A percentile compares a stretch with the other conserved stretches of the same genome.
Conservation (phyloP, 495 filamentous ascomycete genomes). For the Hypoxylon cercidicola region DNA sequence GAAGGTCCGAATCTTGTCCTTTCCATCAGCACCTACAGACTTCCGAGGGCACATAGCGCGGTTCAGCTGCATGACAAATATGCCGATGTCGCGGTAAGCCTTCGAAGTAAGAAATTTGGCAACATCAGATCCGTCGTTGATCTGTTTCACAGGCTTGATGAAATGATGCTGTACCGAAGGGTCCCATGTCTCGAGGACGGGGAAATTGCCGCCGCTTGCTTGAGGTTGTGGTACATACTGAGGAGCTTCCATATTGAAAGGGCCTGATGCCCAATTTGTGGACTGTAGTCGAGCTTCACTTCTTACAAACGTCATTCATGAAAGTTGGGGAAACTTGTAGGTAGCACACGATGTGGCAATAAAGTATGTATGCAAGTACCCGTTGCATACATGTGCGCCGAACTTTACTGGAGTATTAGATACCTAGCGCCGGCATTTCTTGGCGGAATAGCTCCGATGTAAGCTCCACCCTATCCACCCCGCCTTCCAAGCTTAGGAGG, state of each 20-base stretch:
- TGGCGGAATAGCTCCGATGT: neutral
- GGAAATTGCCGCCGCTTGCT: slow-evolving; percentile 26
- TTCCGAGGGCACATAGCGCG: slow-evolving; percentile 81
- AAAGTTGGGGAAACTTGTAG: too few relatives aligned
- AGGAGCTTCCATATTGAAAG: slow-evolving; percentile 34
- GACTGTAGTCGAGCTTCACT: neutral
- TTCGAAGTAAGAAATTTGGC: slow-evolving; percentile 75
- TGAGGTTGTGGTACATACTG: slow-evolving; percentile 22
- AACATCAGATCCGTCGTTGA: slow-evolving; percentile 84
- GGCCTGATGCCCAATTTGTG: neutral
- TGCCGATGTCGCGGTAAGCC: slow-evolving; percentile 86
- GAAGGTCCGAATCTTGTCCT: slow-evolving; percentile 62
- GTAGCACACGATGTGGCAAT: too few relatives aligned
- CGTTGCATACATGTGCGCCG: too few relatives aligned
- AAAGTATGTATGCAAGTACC: too few relatives aligned
- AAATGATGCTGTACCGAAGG: slow-evolving; percentile 56
- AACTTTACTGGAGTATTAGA: too few relatives aligned
- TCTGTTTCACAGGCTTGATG: slow-evolving; percentile 72
- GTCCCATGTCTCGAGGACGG: slow-evolving; percentile 49
- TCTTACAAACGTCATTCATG: too few relatives aligned
- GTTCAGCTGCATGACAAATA: slow-evolving; percentile 90
- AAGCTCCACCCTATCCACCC: neutral
- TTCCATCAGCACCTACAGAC: slow-evolving; percentile 38
- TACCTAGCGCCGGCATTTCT: neutral
- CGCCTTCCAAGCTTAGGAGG: too few relatives aligned